phyloP scores from a whole-genome alignment of 306 rosid species.

The Gillenia trifoliata region DNA sequence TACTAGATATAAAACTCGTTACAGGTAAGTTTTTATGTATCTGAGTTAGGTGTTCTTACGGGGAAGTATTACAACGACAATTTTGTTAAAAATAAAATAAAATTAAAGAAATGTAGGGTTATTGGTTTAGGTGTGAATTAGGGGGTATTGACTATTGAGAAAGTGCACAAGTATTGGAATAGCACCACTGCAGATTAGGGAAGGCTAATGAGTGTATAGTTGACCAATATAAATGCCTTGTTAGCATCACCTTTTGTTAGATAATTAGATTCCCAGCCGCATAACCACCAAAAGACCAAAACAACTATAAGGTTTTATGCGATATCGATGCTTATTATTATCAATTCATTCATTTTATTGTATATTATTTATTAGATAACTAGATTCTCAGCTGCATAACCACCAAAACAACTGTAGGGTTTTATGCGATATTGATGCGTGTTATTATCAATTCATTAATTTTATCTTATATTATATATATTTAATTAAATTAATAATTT shows the following conservation, averaged over 20 bases:
- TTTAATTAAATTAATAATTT: too few species aligned
- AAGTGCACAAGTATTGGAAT: background rate
- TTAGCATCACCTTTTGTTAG: background rate
- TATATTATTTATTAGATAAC: too few species aligned
- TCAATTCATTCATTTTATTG: too few species aligned
- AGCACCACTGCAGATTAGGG: background rate
- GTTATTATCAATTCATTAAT: too few species aligned
- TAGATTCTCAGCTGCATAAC: too few species aligned
- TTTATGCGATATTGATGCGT: too few species aligned
- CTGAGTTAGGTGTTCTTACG: background rate
- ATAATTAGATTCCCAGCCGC: background rate
- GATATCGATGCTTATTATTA: too few species aligned
- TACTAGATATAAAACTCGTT: too few species aligned
- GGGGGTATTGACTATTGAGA: background rate
- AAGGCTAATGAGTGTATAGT: background rate
- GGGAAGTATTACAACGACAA: background rate
- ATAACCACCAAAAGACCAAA: background rate
- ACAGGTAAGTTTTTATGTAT: background rate
- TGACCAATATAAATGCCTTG: background rate
- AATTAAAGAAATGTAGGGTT: background rate
- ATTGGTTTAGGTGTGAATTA: background rate
- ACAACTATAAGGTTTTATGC: too few species aligned
- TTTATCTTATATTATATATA: too few species aligned
- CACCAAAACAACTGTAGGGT: too few species aligned
- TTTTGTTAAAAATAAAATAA: background rate